phyloP scores from a whole-genome alignment of 2,329 filamentous ascomycete genomes.

The Penicillium olsonii region DNA sequence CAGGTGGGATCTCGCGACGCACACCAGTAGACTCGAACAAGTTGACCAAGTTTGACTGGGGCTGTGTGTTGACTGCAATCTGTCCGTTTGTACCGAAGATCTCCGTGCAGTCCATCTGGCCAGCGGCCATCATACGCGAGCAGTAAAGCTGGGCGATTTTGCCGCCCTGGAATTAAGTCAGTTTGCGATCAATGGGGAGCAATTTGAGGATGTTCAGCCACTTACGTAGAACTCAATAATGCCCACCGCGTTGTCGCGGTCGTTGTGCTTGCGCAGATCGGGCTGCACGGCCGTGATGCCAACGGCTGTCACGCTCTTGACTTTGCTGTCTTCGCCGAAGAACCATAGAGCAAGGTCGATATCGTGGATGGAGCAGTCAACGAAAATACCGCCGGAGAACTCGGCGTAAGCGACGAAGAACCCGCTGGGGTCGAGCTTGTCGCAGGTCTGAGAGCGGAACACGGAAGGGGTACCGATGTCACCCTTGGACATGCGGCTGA shows the following conservation, averaged over 20 bases:
- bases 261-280: constrained; percentile 54
- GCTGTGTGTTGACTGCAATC: constrained; percentile 60
- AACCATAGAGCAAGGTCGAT: constrained; percentile 65
- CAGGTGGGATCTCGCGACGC: constrained; percentile 57
- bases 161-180: constrained; percentile 38
- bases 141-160: constrained; percentile 64
- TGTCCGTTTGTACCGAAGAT: constrained; percentile 66
- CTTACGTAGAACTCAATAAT: constrained; percentile 60
- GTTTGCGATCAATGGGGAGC: neutral
- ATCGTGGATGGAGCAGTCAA: constrained; percentile 68
- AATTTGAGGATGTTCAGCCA: neutral
- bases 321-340: constrained; percentile 53
- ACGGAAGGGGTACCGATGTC: constrained; percentile 60
- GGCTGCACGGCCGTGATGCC: constrained; percentile 60
- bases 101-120: constrained; percentile 66
- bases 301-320: constrained; percentile 56
- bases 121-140: constrained; percentile 65
- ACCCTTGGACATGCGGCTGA: constrained; percentile 51
- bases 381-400: constrained; percentile 65
- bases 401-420: constrained; percentile 68
- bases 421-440: constrained; percentile 61
- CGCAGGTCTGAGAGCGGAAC: constrained; percentile 64
- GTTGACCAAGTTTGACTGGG: constrained; percentile 55
- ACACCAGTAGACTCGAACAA: constrained; percentile 56
- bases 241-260: constrained; percentile 62